Conservation (phyloP, 2,329 filamentous ascomycete genomes). For the Alternaria metachromatica region DNA sequence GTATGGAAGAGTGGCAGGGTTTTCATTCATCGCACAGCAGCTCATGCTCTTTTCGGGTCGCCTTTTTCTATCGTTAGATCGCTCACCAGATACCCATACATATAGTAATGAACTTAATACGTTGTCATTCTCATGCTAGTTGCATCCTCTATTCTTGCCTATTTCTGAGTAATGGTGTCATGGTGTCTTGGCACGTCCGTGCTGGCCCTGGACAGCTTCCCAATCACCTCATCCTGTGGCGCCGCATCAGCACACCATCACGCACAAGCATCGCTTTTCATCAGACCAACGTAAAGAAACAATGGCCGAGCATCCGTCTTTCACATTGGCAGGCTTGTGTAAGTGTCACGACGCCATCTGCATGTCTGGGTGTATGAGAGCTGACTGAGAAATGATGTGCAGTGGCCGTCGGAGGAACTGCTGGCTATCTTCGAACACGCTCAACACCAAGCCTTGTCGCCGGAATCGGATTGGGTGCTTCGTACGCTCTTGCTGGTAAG, state of each 20-base stretch:
- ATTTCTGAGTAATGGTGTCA: not conserved
- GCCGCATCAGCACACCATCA: not conserved
- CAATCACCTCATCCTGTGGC: not conserved
- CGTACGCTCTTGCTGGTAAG: conserved; percentile 35
- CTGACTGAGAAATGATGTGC: conserved; percentile 5
- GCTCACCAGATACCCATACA: not conserved
- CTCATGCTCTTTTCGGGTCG: not conserved
- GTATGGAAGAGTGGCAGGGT: not conserved
- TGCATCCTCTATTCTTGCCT: not conserved
- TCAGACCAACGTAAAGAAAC: not conserved
- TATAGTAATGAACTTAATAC: not conserved
- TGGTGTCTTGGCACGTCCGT: conserved; percentile 7
- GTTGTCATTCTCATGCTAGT: not conserved
- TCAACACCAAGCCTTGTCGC: conserved; percentile 38
- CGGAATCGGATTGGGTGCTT: conserved; percentile 33
- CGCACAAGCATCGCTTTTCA: not conserved
- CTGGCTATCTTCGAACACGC: conserved; percentile 36
- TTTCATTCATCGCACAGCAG: not conserved
- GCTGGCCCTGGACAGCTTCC: not conserved
- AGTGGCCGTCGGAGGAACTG: conserved; percentile 38
- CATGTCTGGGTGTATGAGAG: not conserved
- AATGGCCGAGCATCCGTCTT: conserved; percentile 41
- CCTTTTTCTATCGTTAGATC: not conserved
- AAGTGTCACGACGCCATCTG: conserved; percentile 1
- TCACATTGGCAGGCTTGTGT: conserved; percentile 38